Conservation (phyloP, 1,139 yeast genomes). For the Blastobotrys proliferans region DNA sequence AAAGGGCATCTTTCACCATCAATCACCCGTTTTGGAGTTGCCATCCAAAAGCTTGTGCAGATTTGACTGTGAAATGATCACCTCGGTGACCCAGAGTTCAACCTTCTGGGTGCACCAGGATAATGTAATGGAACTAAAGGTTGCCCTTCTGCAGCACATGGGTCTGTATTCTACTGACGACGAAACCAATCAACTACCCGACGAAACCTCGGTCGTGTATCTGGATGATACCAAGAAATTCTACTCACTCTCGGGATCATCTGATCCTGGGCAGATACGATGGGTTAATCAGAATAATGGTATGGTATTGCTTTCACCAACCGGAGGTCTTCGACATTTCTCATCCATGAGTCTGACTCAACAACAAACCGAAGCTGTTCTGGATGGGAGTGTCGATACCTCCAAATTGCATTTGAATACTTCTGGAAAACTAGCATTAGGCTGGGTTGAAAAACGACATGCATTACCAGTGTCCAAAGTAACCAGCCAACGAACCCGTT, state of each 20-base stretch:
- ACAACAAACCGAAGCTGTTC: conserved; percentile 30
- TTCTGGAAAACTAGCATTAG: conserved; percentile 35
- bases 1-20: conserved; percentile 3
- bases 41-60: conserved; percentile 32
- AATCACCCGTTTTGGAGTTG: conserved; percentile 19
- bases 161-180: conserved; percentile 10
- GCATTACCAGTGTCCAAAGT: conserved; percentile 30
- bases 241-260: conserved; percentile 32
- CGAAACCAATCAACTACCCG: not conserved
- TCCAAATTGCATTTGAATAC: conserved; percentile 10
- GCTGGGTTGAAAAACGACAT: conserved; percentile 34
- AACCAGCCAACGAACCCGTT: conserved; percentile 31
- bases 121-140: conserved; percentile 38
- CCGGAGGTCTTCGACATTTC: conserved; percentile 50
- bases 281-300: conserved; percentile 23
- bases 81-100: conserved; percentile 27
- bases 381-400: conserved; percentile 19
- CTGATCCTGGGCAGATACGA: conserved; percentile 40
- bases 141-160: conserved; percentile 35
- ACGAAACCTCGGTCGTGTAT: conserved; percentile 25
- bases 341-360: conserved; percentile 36
- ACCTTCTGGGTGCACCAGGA: conserved; percentile 42
- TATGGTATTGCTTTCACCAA: conserved; percentile 42
- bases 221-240: conserved; percentile 37
- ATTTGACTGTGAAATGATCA: conserved; percentile 38